Evolutionary conservation across 768 basidiomycete species (phyloP), one percentile per base, ranked within the genome.

Genomic region (Hydnum rufescens): DNA sequence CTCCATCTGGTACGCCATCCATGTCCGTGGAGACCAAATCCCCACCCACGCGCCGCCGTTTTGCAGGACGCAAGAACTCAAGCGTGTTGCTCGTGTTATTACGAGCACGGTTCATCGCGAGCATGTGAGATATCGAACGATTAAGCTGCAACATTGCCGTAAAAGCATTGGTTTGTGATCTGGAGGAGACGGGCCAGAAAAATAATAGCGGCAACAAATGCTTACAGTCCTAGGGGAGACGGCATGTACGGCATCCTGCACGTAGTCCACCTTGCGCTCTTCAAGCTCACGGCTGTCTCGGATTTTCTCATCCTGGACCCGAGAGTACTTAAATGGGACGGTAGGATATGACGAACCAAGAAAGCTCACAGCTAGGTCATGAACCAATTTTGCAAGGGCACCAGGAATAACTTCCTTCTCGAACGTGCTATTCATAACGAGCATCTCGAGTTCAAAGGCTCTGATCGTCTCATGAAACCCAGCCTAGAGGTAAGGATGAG

Each of bases 61-160:
- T 2, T 71, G 67, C 3, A 74, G 65, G 4, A 75, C 74, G 65
- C 0, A 87, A 66, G 60, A 87, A 88, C 58, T 88, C 84, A 4
- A 72, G 66, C 26, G 78, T 76, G 59, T 88, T 88, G 5, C 84
- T 87, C 32, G 72, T 72, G 59, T 83, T 77, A 57, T 82, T 85
- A 42, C 76, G 74, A 1, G 77, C 75, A 4, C 81, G 73, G 50
- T 78, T 85, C 48, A 70, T 68, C 0, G 82, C 80, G 1, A 88
- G 72, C 53, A 87, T 80, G 42, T 67, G 62, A 2, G 85, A 82
- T 29, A 88, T 79, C 4, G 75, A 74, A 62, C 74, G 80, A 54
- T 73, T 85, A 30, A 78, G 68, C 85, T 82, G 28, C n/a, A n/a
- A n/a, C n/a, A n/a, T n/a, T n/a, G n/a, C 18, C 39, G 57, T 16